Base-by-base conservation (phyloP, 2,329 filamentous ascomycete genomes). In the Hypoxylon sp. region DNA sequence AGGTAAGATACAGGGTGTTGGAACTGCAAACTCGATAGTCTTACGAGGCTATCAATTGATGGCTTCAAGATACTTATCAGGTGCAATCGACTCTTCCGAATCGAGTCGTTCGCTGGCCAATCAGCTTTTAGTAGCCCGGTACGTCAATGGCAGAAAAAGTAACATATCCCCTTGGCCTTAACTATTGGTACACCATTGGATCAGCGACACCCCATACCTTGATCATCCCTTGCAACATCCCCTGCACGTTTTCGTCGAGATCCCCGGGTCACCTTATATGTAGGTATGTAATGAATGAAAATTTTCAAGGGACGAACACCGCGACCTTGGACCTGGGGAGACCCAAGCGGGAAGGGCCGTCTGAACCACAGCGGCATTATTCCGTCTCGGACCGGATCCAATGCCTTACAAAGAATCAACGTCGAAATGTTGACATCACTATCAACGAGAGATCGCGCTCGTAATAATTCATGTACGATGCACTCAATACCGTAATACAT, bases 101-200 rank as follows among this genome's bases (percentile, higher is more conserved):
- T 52, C 5, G 29, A 59, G 47, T 69, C 69, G 69, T 67, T 72
- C 21, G 46, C 35, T 42, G 32, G 32, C 69, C 69, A 72, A 72
- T 72, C 56, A 70, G 29, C 37, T 21, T 27, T 46, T 10, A 24
- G n/a, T 17, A n/a, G 35, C 10, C 29, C 15, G 19, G 31, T 55
- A 52, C 51, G 31, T 15, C 27, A 24, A 65, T 56, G 64, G 60
- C 53, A 46, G 37, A 64, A 65, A 61, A 65, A 58, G 58, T 57
- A 61, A 58, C 27, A 32, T n/a, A 31, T 55, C 8, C 29, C 29
- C 21, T 61, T 46, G 27, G 39, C 39, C 32, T 11, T 48, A 56
- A 15, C 31, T 11, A 61, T 37, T 65, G 54, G 47, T 59, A 48
- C 44, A 42, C 53, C 52, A 63, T 54, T 59, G 48, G 54, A 46